Evolutionary conservation across 2,329 filamentous ascomycete species (phyloP), one percentile per base, ranked within the genome.

Genomic region (Colletotrichum eleusines): DNA sequence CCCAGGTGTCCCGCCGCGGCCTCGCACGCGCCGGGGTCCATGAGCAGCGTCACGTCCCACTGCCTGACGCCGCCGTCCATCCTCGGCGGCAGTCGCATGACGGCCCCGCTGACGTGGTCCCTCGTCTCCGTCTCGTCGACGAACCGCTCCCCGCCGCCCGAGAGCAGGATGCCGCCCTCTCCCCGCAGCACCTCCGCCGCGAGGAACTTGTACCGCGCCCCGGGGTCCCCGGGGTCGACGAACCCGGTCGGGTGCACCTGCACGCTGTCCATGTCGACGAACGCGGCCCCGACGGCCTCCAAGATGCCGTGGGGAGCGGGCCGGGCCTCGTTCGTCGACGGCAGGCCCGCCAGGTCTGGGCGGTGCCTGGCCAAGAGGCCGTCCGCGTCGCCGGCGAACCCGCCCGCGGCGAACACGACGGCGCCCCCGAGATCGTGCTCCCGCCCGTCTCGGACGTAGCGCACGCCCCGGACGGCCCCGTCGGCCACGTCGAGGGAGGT

Each of bases 231-330:
- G 0, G 85, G 85, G 72, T 91, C 88, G 7, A 91, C 81, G 74
- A 92, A 91, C 0, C 88, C 88, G 0, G 89, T 91, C 2, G 90
- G 89, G 73, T 92, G 90, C 5, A 91, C 83, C 77, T 92, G 90
- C 2, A 92, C 88, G 69, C 82, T 83, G 53, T 85, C 83, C 85
- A 87, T 87, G 35, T 87, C 85, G 50, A 87, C 79, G 16, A 86
- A 76, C 40, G 78, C 78, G 6, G 84, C 84, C 20, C 81, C 82
- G 0, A 81, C 77, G 1, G 76, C 76, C 0, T 78, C 74, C 0
- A 87, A 78, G 0, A 87, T 74, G 1, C 75, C 75, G 66, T 90
- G 88, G 2, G 87, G 82, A 0, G 87, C 88, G 0, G 88, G 85
- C 0, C 86, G 79, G 1, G 86, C 83, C 16, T 91, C 88, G 73